Base-by-base conservation (phyloP, 495 filamentous ascomycete genomes). In the Cercophora scortea region DNA sequence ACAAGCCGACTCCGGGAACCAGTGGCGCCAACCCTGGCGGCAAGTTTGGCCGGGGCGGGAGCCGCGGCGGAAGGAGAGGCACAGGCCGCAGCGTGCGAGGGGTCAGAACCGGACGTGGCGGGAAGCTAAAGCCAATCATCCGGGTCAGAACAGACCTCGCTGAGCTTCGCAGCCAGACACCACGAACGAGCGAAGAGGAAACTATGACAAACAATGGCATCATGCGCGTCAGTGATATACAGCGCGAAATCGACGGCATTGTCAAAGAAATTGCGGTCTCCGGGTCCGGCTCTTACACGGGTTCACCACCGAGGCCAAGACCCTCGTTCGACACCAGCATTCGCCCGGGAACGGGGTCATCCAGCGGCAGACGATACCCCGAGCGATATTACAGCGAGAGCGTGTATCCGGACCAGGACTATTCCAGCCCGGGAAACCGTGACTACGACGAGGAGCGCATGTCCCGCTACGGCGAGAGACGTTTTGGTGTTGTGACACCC, bases 141-240 rank as follows among this genome's bases (percentile, higher is more conserved):
- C 57, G 63, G 33, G 50, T 62, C 54, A n/a, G 55, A 33, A 56
- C 59, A 47, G 61, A 62, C 43, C 32, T 60, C 40, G 46, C 61
- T n/a, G 64, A 71, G 52, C 65, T 73, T 48, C 57, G 68, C 44
- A 64, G 68, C 49, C 63, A 64, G 38, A 67, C 60, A 1, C 70
- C 68, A 11, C 60, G 65, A 1, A 50, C 55, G 1, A 74, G 71
- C 60, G 70, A 74, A 46, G 72, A 75, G 56, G 66, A 70, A 50
- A 56, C 66, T 32, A 74, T 74, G 70, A 74, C 70, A 7, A 69
- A 54, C 50, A 66, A 73, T 42, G 70, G 69, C n/a, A 67, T 74
- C 47, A 60, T 74, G 50, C 61, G 67, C 18, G 65, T 67, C 35
- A 72, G 61, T 39, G 67, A 76, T 34, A 66, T 74, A 41, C 58